Percentiles rank a stretch among this genome's conserved stretches.
phyloP scores from a whole-genome alignment of 208 protist species.

The Angomonas deanei region DNA sequence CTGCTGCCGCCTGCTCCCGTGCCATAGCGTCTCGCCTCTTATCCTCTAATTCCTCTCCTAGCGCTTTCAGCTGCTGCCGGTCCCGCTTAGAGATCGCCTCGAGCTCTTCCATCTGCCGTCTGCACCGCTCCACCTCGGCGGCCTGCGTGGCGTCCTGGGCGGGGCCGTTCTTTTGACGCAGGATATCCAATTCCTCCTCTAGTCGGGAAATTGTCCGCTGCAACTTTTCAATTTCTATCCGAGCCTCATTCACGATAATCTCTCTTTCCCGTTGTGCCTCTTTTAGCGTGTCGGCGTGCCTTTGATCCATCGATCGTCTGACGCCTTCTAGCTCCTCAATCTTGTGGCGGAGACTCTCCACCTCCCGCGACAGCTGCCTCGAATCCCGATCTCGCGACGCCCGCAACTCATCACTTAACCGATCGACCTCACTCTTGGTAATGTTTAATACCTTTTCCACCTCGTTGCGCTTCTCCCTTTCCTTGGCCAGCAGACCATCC shows the following conservation, averaged over 20 bases:
- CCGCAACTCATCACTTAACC: background rate
- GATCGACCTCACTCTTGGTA: slow-evolving; percentile 1
- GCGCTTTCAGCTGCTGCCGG: background rate
- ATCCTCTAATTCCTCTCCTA: background rate
- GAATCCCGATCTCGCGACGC: slow-evolving; percentile 18
- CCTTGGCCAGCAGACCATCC: too few relatives aligned
- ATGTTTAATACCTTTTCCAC: slow-evolving; percentile 3
- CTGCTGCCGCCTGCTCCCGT: background rate
- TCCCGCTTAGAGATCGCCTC: slow-evolving; percentile 5
- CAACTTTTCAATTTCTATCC: slow-evolving; percentile 29
- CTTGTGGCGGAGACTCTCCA: slow-evolving; percentile 43
- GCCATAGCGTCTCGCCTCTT: background rate
- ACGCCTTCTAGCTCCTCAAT: slow-evolving; percentile 42
- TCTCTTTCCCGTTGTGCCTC: slow-evolving; percentile 19
- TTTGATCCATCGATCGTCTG: slow-evolving; percentile 22
- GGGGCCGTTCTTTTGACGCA: background rate
- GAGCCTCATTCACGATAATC: slow-evolving; percentile 22
- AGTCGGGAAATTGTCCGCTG: slow-evolving; percentile 22
- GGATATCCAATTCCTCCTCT: slow-evolving; percentile 19
- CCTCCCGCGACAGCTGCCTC: slow-evolving; percentile 48
- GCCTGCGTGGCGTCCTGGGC: background rate
- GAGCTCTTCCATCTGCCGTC: slow-evolving; percentile 8
- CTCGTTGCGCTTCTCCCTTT: background rate
- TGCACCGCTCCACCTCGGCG: slow-evolving; percentile 6
- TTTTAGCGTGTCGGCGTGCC: slow-evolving; percentile 9